Base-by-base conservation (phyloP, 1,284 basidiomycete genomes). In the Inonotus hispidus region DNA sequence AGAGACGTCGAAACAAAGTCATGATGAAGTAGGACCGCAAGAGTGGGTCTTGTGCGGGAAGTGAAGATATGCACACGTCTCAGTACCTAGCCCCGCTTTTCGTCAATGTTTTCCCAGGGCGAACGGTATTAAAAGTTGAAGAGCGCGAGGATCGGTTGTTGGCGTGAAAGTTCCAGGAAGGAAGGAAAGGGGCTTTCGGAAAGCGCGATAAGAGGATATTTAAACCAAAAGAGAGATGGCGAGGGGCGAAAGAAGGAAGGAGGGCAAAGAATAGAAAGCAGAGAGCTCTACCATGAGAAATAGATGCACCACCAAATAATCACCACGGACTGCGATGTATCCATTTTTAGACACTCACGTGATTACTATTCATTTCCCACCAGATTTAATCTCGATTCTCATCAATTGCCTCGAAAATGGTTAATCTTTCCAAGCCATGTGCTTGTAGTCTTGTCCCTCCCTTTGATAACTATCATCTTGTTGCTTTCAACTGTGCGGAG, bases 51-150 rank as follows among this genome's bases (percentile, higher is more conserved):
- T 47, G 32, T 60, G 41, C 45, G 52, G 29, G 53, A 35, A 25
- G 3, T 35, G 46, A 49, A 32, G 8, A 46, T 39, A 25, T 37
- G 32, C 53, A 60, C 59, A 46, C 27, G 23, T 21, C 38, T 19
- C 21, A 49, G 13, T 39, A 49, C 14, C 19, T 38, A n/a, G 45
- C 23, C 16, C 52, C 32, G 53, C 53, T 60, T 60, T 55, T 35
- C 37, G 23, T 55, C 37, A 46, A 29, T 55, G 13, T 43, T 35
- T 60, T 60, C 59, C 43, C 59, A 60, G 59, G n/a, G 59, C 19
- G 58, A 53, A 29, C 41, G 13, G 25, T 16, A 55, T 19, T 56
- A 46, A 50, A 58, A 25, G 21, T 46, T 37, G 55, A 23, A 27
- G 55, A 45, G 16, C 38, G 23, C 38, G 41, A 43, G 41, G 41